phyloP scores from a whole-genome alignment of 768 basidiomycete species.

The Cystofilobasidium bisporidii region DNA sequence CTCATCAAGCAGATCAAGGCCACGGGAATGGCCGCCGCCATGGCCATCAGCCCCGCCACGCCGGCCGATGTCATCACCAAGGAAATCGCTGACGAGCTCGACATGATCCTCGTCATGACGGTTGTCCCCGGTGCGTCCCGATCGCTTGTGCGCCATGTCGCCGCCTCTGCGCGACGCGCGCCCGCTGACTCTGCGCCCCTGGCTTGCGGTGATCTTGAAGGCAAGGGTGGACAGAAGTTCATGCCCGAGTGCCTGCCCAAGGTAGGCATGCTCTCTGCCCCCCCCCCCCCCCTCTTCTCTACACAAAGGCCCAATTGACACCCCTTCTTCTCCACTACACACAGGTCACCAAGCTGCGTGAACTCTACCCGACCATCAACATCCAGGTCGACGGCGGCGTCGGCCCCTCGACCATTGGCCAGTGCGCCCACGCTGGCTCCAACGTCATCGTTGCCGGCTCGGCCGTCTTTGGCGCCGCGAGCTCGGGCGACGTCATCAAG shows the following conservation, averaged over 20 bases:
- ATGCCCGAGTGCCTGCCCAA: slow-evolving; percentile 85
- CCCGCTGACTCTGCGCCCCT: background rate
- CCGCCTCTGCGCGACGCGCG: background rate
- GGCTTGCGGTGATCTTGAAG: slow-evolving; percentile 41
- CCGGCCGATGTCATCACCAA: slow-evolving; percentile 79
- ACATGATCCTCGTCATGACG: slow-evolving; percentile 98
- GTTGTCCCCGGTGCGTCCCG: slow-evolving; percentile 75
- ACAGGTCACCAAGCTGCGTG: slow-evolving; percentile 69
- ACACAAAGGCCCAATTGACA: background rate
- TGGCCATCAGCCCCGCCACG: slow-evolving; percentile 94
- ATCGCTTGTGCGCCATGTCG: background rate
- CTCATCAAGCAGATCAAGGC: slow-evolving; percentile 71
- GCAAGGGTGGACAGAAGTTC: slow-evolving; percentile 94
- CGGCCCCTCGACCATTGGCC: slow-evolving; percentile 76
- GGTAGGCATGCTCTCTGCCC: slow-evolving; percentile 5
- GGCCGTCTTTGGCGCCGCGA: slow-evolving; percentile 75
- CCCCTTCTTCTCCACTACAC: background rate
- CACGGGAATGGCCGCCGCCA: slow-evolving; percentile 84
- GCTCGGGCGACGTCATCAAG: slow-evolving; percentile 68
- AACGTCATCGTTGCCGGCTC: slow-evolving; percentile 98
- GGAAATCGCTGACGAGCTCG: slow-evolving; percentile 67
- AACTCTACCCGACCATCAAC: slow-evolving; percentile 83
- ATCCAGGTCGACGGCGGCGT: slow-evolving; percentile 92
- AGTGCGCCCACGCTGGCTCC: slow-evolving; percentile 84
- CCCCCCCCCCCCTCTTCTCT: background rate